Base-by-base conservation (phyloP, 108 stramenopile species). In the Fragilariopsis cylindrus region DNA sequence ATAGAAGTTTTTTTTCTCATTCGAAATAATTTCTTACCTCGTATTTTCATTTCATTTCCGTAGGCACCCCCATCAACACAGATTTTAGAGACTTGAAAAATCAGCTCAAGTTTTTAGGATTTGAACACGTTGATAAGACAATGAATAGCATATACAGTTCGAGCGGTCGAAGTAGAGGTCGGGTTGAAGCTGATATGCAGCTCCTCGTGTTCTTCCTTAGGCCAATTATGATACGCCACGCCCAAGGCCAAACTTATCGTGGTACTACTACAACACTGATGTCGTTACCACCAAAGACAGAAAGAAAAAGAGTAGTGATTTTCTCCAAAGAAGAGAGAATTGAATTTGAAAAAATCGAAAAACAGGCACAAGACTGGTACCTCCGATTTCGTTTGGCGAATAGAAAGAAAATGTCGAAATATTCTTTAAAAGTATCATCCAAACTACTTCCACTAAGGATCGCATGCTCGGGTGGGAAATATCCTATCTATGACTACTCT, bases 31-130 rank as follows among this genome's bases (percentile, higher is more conserved):
- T 7, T 46, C 64, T n/a, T 52, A 9, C 48, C 47, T 19, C 8
- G 12, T 7, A 47, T 68, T 47, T 46, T 30, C 7, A 9, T 18
- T 4, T 48, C 66, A 30, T 52, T 30, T 48, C 19, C 46, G 50
- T 69, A 46, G 83, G 83, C 18, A 87, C 82, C 15, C 81, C 83
- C 13, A 65, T 82, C 54, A 82, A 79, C 63, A 82, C 77, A 3
- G 47, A 42, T 45, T 2, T 79, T 1, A 47, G 0, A 12, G 81
- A 87, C 60, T 56, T 87, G 41, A 70, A 60, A 48, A 79, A 70
- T 47, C 86, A 84, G 69, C 41, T 82, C 13, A 75, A 75, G 21
- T 82, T 87, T 74, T 7, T 87, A 7, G 81, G 83, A 4, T 42
- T 83, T 41, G 73, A 79, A 13, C 3, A 76, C 7, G 58, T 73